Percentiles rank a stretch among this genome's conserved stretches.
Evolutionary conservation across 768 basidiomycete species (phyloP).

Genomic region (Lentinus tigrinus): DNA sequence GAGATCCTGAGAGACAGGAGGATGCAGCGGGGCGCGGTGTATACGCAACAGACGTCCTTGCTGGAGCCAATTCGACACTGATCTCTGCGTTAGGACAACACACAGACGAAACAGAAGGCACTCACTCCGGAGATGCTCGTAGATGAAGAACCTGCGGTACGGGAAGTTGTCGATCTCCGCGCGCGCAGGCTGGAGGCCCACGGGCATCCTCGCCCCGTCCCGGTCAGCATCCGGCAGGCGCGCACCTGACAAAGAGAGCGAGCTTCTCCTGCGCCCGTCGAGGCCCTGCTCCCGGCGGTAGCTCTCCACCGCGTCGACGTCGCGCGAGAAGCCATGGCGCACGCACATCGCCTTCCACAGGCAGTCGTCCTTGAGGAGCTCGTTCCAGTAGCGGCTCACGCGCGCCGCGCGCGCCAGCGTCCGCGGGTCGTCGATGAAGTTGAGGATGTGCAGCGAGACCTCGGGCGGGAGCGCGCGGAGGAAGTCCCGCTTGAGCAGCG

Average conservation of each 20-base stretch:
- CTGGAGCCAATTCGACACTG: constrained; percentile 79
- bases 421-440: constrained; percentile 72
- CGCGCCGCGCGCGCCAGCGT: constrained; percentile 67
- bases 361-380: constrained; percentile 68
- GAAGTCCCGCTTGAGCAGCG: constrained; percentile 65
- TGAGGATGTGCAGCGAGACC: constrained; percentile 70
- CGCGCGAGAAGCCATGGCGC: constrained; percentile 47
- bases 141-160: constrained; percentile 70
- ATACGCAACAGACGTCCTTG: constrained; percentile 70
- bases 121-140: constrained; percentile 71
- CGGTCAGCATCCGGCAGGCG: too few species aligned
- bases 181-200: constrained; percentile 1
- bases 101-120: neutral
- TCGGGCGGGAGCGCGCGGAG: constrained; percentile 48
- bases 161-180: constrained; percentile 38
- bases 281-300: constrained; percentile 21
- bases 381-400: constrained; percentile 73
- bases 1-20: constrained; percentile 1
- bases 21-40: constrained; percentile 47
- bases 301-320: constrained; percentile 26
- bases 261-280: constrained; percentile 23
- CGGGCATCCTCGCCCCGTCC: neutral
- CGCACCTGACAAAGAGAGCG: neutral
- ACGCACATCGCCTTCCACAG: constrained; percentile 80
- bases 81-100: neutral